Base-by-base conservation (phyloP, 2,329 filamentous ascomycete species). In the Verticillium nubilum region DNA sequence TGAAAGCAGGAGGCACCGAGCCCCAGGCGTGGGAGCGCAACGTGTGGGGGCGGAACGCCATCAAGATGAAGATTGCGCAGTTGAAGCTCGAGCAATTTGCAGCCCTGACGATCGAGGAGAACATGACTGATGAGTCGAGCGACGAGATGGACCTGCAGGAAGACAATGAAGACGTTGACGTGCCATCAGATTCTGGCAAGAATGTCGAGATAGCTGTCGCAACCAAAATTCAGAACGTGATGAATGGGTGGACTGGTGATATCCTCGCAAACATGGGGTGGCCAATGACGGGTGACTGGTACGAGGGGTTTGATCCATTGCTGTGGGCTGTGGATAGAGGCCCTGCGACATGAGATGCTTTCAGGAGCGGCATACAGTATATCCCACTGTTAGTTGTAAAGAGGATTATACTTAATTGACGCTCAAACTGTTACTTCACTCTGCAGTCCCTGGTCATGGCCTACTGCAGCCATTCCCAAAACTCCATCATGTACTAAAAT, bases 41-140 rank as follows among this genome's bases (percentile, higher is more conserved):
- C 54, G 65, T 81, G 0, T 83, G 80, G 80, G 78, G 77, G 5
- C 68, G 82, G 62, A 77, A 76, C 0, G 76, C 79, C 0, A 73
- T 76, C 37, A 81, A 82, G 52, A 68, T 83, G 1, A 72, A 74
- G 23, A 76, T 82, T 33, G 77, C 77, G 0, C 74, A 74, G 6
- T 69, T 74, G 3, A 81, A 80, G 61, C 63, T 83, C 0, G 77
- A 79, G 56, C 71, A 74, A 17, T 82, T 78, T 76, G 73, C 77
- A 0, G 79, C 81, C 55, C 70, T 79, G 0, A n/a, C n/a, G n/a
- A n/a, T n/a, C n/a, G n/a, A n/a, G n/a, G n/a, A n/a, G n/a, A n/a
- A n/a, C n/a, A 74, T 80, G 0, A 72, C 76, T 9, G 52, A 28
- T 3, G 52, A 53, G 2, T 61, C 65, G 29, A 68, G 68, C 0